Evolutionary conservation across 2,329 filamentous ascomycete species (phyloP).

Genomic region (Lasiodiplodia gonubiensis): DNA sequence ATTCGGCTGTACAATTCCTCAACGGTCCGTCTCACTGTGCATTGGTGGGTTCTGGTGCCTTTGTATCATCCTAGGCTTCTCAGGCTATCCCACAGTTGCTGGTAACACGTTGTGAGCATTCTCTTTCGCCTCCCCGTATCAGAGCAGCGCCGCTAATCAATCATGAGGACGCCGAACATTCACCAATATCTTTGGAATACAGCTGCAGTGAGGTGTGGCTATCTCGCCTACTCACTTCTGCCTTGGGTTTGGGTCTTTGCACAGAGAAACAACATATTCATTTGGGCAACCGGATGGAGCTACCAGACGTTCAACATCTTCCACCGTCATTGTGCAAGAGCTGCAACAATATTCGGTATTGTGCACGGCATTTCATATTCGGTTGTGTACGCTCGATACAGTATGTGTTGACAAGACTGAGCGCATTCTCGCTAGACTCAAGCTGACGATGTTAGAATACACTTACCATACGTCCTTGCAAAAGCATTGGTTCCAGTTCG

Average conservation of each 20-base stretch:
- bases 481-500: constrained; percentile 1
- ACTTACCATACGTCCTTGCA: not conserved
- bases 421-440: not conserved
- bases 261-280: constrained; percentile 68
- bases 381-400: constrained; percentile 47
- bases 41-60: constrained; percentile 53
- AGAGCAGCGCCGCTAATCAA: not conserved
- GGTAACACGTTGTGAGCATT: constrained; percentile 55
- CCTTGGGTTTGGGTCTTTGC: constrained; percentile 71
- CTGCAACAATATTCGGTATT: constrained; percentile 66
- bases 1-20: constrained; percentile 55
- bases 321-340: constrained; percentile 69
- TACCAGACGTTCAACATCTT: constrained; percentile 71
- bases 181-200: constrained; percentile 58
- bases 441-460: not conserved
- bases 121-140: not conserved
- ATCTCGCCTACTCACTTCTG: constrained; percentile 68
- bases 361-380: constrained; percentile 68
- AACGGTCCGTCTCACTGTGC: constrained; percentile 54
- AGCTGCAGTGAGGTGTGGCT: constrained; percentile 67
- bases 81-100: constrained; percentile 53
- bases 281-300: constrained; percentile 72
- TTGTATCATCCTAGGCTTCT: constrained; percentile 50
- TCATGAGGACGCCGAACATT: constrained; percentile 36
- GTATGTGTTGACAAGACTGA: not conserved